Evolutionary conservation across 106 monocot species (phyloP).

Genomic region (Agapanthus africanus): DNA sequence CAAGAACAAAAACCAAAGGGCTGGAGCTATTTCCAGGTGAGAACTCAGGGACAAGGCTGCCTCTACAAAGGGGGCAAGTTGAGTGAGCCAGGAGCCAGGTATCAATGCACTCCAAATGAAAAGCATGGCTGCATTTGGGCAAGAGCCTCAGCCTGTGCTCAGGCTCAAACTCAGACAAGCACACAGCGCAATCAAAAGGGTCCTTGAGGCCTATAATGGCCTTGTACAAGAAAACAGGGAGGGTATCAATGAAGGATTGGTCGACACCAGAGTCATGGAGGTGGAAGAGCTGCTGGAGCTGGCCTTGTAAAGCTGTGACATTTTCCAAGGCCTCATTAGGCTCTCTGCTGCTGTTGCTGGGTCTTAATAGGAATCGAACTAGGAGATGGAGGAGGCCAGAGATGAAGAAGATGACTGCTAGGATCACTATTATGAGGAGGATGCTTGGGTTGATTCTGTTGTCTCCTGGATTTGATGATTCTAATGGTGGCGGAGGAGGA

Average conservation of each 20-base stretch:
- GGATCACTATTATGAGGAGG: conserved; percentile 49
- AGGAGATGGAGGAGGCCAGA: conserved; percentile 69
- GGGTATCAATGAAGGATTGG: conserved; percentile 79
- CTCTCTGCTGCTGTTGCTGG: conserved; percentile 24
- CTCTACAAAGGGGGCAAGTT: conserved; percentile 69
- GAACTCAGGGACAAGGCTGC: conserved; percentile 32
- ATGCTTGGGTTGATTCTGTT: conserved; percentile 66
- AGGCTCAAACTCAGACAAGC: conserved; percentile 74
- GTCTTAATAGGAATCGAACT: conserved; percentile 50
- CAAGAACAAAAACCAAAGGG: conserved; percentile 44
- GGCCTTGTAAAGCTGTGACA: conserved; percentile 70
- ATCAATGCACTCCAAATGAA: conserved; percentile 68
- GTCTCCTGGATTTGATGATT: conserved; percentile 12
- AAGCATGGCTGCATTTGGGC: conserved; percentile 68
- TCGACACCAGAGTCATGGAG: conserved; percentile 88
- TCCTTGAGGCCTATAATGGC: conserved; percentile 71
- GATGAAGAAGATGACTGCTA: conserved; percentile 69
- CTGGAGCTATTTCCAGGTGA: conserved; percentile 26
- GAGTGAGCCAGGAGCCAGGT: conserved; percentile 62
- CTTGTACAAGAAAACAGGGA: conserved; percentile 84
- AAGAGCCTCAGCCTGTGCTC: conserved; percentile 74
- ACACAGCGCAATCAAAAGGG: conserved; percentile 91
- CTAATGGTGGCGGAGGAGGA: conserved; percentile 6
- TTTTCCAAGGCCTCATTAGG: conserved; percentile 31
- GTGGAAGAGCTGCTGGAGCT: conserved; percentile 94